These are phyloP conservation scores for Melocanna baccifera DNA, from an alignment of 176 grass and related monocot species.

Conservation along the genomic window DNA sequence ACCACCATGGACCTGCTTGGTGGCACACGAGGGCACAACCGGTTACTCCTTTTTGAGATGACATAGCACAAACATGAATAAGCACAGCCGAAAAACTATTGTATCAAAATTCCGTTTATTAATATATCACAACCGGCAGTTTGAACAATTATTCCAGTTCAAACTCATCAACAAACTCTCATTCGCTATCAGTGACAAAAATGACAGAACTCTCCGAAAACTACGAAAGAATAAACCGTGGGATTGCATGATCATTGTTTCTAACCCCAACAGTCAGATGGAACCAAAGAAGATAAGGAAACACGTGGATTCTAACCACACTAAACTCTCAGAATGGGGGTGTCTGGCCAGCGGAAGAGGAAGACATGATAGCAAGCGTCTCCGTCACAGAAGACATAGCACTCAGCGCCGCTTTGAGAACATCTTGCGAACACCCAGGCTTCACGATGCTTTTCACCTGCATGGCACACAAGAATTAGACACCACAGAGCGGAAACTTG, in stretches of 20 bases:
- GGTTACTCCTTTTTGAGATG: no score
- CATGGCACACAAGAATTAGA: background rate
- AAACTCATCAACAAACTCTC: background rate
- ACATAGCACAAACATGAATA: background rate
- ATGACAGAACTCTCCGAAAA: conserved; percentile 4
- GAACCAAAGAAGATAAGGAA: background rate
- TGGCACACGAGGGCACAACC: background rate
- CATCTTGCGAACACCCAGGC: conserved; percentile 92
- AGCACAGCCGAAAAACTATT: background rate
- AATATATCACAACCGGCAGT: background rate
- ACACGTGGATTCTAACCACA: background rate
- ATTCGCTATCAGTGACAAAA: conserved; percentile 26
- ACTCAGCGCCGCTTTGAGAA: conserved; percentile 82
- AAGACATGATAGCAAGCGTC: conserved; percentile 71
- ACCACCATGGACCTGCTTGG: background rate
- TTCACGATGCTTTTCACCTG: conserved; percentile 98
- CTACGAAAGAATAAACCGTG: conserved; percentile 12
- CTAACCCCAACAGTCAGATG: conserved; percentile 3
- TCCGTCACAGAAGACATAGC: conserved; percentile 90
- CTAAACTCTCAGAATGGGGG: conserved; percentile 21
- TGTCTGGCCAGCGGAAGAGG: conserved; percentile 46
- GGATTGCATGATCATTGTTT: conserved; percentile 3
- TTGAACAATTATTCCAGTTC: conserved; percentile 39
- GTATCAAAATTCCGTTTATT: conserved; percentile 28
- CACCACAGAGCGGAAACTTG: background rate